Base-by-base conservation (phyloP, 495 filamentous ascomycete genomes). In the Annulohypoxylon nitens region DNA sequence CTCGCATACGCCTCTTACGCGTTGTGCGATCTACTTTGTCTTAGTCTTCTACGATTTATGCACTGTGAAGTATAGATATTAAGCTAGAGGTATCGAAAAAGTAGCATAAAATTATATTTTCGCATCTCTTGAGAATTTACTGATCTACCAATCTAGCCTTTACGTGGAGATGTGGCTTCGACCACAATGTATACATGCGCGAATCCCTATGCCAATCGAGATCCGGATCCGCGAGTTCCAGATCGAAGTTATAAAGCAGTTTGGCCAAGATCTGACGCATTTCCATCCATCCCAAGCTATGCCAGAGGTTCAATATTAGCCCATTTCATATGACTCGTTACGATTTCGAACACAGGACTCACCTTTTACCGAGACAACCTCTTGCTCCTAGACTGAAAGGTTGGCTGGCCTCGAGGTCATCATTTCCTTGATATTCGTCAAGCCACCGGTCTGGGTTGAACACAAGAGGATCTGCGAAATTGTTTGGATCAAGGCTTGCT, bases 81-180 rank as follows among this genome's bases (percentile, higher is more conserved):
- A 30, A 30, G 26, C 26, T 30, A 4, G 26, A 30, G 26, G 26
- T 30, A 30, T 30, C 4, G 26, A 30, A 30, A 4, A 4, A 30
- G 4, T 30, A 30, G 26, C n/a, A n/a, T n/a, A 30, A 2, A 4
- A 4, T 4, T 30, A 2, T 30, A 30, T 30, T 30, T 30, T 1
- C 8, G 36, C 36, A 10, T 12, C 47, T 50, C 47, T 18, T 12
- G 6, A 3, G 23, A 23, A 2, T 7, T 50, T 23, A 50, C 11
- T 12, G 16, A 9, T 50, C 16, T 25, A 25, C 47, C 47, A 23
- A 23, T 18, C 23, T 50, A 16, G 47, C 47, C 23, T 11, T 50
- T 11, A 50, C 47, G 47, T 50, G n/a, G 47, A 50, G 47, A 50
- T 50, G 47, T 5, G 47, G 47, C 10, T 50, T 50, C 47, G 47